These are phyloP conservation scores for Astragalus glycyphyllos DNA, from an alignment of 306 rosid species.

Conservation along the genomic window DNA sequence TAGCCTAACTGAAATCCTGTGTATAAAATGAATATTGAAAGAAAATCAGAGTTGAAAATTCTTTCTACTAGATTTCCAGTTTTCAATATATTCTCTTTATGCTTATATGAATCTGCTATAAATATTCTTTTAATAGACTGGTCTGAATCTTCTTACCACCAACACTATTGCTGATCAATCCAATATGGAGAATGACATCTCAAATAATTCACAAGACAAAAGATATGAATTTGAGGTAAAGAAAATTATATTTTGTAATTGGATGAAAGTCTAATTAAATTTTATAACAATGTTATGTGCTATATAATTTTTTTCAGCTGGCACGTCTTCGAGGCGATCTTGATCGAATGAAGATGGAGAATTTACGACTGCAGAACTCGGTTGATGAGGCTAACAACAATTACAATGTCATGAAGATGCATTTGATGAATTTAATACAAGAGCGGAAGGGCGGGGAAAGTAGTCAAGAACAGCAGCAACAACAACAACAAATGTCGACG, in stretches of 20 bases:
- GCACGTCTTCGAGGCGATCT: constrained; percentile 65
- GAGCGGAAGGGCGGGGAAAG: constrained; percentile 45
- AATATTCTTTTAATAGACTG: constrained; percentile 59
- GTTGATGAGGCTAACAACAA: constrained; percentile 52
- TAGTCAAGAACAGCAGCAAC: constrained; percentile 22
- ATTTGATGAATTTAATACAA: constrained; percentile 51
- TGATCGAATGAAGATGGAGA: constrained; percentile 63
- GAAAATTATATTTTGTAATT: neutral
- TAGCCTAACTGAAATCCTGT: no score
- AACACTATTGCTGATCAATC: constrained; percentile 69
- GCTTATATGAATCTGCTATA: neutral
- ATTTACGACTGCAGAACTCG: constrained; percentile 54
- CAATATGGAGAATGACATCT: constrained; percentile 58
- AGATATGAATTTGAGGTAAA: constrained; percentile 65
- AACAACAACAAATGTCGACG: constrained; percentile 33
- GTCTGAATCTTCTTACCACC: constrained; percentile 80
- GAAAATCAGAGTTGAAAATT: no score
- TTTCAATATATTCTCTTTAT: no score
- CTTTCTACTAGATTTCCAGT: no score
- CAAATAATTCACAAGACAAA: constrained; percentile 51
- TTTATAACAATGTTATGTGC: no score
- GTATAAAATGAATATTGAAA: no score
- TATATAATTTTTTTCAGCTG: constrained; percentile 44
- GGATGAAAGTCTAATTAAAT: neutral
- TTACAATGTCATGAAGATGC: constrained; percentile 65